Conservation (phyloP, 257 asterid genomes). For the Solanum sejunctum region DNA sequence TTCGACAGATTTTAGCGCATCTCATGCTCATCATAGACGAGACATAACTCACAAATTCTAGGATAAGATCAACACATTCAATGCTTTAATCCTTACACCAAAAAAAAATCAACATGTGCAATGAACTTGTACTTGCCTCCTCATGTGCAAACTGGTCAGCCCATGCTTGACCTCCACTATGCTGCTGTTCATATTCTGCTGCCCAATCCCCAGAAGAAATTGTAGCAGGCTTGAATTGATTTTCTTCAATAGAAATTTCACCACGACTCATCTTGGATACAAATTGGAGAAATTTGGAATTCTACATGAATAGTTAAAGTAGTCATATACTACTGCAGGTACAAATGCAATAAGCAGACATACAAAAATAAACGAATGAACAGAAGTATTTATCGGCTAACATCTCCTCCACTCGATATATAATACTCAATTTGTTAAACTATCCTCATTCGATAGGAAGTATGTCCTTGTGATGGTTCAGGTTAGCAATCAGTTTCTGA, state of each 20-base stretch:
- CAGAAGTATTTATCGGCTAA: background rate
- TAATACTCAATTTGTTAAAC: background rate
- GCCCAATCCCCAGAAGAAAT: conserved; percentile 90
- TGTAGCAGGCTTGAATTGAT: conserved; percentile 71
- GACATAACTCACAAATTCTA: background rate
- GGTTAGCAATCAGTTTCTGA: background rate
- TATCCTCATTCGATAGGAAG: background rate
- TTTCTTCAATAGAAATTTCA: conserved; percentile 81
- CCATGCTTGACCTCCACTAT: conserved; percentile 78
- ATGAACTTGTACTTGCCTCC: conserved; percentile 44
- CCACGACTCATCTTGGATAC: conserved; percentile 99
- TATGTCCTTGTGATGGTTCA: background rate
- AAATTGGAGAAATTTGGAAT: conserved; percentile 91
- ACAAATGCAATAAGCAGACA: background rate
- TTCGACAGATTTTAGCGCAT: background rate
- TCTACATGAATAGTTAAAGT: conserved; percentile 29
- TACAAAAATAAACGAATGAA: background rate
- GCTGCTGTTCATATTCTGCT: conserved; percentile 73
- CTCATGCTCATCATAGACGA: background rate
- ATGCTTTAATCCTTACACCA: background rate
- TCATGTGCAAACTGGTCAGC: conserved; percentile 77
- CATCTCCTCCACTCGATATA: background rate
- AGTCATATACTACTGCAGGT: background rate
- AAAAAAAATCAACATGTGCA: background rate
- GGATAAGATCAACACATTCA: background rate